Percentiles rank a stretch among this genome's conserved stretches.
Evolutionary conservation across 1,284 basidiomycete species (phyloP).

Genomic region (Pseudozyma sp.): DNA sequence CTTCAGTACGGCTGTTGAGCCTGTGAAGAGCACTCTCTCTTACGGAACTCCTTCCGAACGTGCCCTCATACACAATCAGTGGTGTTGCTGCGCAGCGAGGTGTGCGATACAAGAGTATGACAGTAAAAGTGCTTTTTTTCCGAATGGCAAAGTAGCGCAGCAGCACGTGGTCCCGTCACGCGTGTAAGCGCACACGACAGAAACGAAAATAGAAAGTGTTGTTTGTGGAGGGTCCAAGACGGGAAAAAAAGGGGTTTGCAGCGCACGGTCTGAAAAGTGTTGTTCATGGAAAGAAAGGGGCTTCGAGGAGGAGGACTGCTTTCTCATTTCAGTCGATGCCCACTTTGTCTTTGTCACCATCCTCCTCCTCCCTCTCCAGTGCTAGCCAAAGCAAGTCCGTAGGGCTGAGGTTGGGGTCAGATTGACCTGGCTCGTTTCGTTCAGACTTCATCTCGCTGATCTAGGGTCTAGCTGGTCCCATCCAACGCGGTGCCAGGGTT

Average conservation of each 20-base stretch:
- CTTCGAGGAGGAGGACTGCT: background rate
- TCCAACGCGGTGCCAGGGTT: background rate
- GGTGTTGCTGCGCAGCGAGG: no score
- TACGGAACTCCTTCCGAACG: no score
- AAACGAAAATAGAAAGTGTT: background rate
- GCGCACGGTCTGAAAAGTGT: constrained; percentile 2
- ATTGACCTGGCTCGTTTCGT: background rate
- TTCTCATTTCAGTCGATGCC: background rate
- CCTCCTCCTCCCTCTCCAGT: background rate
- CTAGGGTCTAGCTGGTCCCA: constrained; percentile 8
- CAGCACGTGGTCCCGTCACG: constrained; percentile 12
- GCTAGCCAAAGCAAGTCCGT: no score
- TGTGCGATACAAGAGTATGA: no score
- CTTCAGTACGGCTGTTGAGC: no score
- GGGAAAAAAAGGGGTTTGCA: constrained; percentile 8
- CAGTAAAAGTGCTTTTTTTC: no score
- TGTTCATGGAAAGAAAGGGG: constrained; percentile 2
- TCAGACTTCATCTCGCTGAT: constrained; percentile 14
- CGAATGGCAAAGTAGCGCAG: background rate
- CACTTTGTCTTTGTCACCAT: background rate
- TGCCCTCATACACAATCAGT: no score
- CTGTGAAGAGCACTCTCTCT: no score
- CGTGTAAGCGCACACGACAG: background rate
- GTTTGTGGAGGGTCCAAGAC: constrained; percentile 13
- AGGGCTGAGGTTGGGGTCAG: background rate